These are phyloP conservation scores for Mollisiaceae sp. DNA, from an alignment of 2,329 filamentous ascomycete species.

Conservation along the genomic window DNA sequence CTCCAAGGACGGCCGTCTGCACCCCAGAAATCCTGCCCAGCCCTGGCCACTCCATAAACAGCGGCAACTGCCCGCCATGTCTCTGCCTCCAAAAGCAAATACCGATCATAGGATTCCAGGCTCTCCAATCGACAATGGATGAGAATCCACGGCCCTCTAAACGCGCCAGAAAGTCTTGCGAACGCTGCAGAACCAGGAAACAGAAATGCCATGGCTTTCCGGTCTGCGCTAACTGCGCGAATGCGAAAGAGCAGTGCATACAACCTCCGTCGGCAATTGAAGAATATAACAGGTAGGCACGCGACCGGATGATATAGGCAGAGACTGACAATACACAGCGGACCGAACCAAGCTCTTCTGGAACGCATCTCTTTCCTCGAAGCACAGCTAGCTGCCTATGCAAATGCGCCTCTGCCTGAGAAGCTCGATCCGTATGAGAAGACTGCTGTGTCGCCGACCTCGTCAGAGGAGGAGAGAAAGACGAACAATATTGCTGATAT, in stretches of 20 bases:
- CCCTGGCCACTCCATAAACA: background rate
- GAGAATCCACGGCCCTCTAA: conserved; percentile 38
- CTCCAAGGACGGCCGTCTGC: background rate
- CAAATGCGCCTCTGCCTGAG: conserved; percentile 24
- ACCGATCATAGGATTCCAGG: background rate
- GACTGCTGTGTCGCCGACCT: conserved; percentile 19
- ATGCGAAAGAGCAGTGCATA: conserved; percentile 37
- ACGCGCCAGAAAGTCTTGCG: conserved; percentile 37
- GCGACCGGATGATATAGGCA: conserved; percentile 1
- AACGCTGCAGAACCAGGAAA: conserved; percentile 35
- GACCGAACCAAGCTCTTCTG: conserved; percentile 35
- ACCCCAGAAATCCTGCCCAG: background rate
- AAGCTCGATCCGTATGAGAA: conserved; percentile 21
- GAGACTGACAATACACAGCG: conserved; percentile 25
- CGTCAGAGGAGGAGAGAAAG: conserved; percentile 25
- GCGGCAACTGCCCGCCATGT: conserved; percentile 9
- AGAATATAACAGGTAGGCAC: conserved; percentile 35
- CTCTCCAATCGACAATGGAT: conserved; percentile 29
- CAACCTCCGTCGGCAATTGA: conserved; percentile 38
- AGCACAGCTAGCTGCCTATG: conserved; percentile 36
- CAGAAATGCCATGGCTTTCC: conserved; percentile 39
- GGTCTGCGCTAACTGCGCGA: conserved; percentile 36
- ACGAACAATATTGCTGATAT: conserved; percentile 48
- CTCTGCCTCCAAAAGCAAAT: conserved; percentile 10
- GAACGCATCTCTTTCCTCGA: conserved; percentile 38